Percentiles rank a stretch among this genome's conserved stretches.
phyloP scores from a whole-genome alignment of 805 yeast species.

The Kuraishia floccosa region DNA sequence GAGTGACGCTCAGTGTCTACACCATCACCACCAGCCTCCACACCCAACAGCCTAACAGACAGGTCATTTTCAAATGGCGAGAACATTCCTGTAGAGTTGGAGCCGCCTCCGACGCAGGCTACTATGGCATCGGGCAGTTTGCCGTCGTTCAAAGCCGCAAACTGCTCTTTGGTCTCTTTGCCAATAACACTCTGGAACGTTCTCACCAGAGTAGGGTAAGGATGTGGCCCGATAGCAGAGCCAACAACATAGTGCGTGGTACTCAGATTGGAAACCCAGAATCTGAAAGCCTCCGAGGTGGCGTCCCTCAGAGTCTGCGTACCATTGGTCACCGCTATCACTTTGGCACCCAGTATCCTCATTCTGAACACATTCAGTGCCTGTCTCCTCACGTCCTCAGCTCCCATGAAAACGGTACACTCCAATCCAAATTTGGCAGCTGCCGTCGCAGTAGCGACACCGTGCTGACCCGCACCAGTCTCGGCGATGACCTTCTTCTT shows the following conservation, averaged over 20 bases:
- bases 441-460: slow-evolving; percentile 89
- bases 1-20: slow-evolving; percentile 80
- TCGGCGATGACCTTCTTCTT: slow-evolving; percentile 74
- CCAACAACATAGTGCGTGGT: slow-evolving; percentile 95
- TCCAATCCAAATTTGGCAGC: slow-evolving; percentile 87
- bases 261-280: slow-evolving; percentile 83
- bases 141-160: slow-evolving; percentile 66
- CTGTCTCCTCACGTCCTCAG: slow-evolving; percentile 97
- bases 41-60: slow-evolving; percentile 76
- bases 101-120: slow-evolving; percentile 99
- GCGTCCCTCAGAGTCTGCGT: slow-evolving; percentile 96
- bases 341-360: slow-evolving; percentile 93
- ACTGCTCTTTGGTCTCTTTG: slow-evolving; percentile 86
- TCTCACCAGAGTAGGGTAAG: slow-evolving; percentile 95
- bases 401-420: slow-evolving; percentile 97
- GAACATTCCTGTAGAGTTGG: slow-evolving; percentile 93
- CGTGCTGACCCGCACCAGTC: slow-evolving; percentile 92
- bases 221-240: slow-evolving; percentile 98
- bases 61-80: slow-evolving; percentile 82
- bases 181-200: slow-evolving; percentile 98
- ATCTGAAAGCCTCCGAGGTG: slow-evolving; percentile 91
- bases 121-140: slow-evolving; percentile 87
- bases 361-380: slow-evolving; percentile 96
- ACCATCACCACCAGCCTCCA: slow-evolving; percentile 99
- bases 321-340: slow-evolving; percentile 88